phyloP scores from a whole-genome alignment of 2,329 filamentous ascomycete genomes.

The Plectosphaerella plurivora region DNA sequence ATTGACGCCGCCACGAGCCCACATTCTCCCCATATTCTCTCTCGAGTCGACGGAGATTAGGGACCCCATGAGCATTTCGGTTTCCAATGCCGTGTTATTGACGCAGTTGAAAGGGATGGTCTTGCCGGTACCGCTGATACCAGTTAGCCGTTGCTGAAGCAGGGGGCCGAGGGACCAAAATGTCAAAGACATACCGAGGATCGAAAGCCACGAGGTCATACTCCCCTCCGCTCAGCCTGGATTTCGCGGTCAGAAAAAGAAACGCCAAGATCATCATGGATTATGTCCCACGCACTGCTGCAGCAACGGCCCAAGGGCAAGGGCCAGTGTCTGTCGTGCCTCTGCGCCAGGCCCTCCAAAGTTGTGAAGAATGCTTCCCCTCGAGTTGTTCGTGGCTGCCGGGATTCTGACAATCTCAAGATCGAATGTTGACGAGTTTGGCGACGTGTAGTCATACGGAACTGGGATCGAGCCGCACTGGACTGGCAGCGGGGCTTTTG shows the following conservation, averaged over 20 bases:
- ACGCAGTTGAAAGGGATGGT: constrained; percentile 21
- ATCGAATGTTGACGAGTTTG: constrained; percentile 6
- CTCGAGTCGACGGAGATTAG: neutral
- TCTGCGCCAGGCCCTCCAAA: constrained; percentile 20
- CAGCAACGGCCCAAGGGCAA: neutral
- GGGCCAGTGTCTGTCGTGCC: neutral
- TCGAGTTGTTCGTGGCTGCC: constrained; percentile 12
- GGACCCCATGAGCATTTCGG: neutral
- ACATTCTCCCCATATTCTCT: constrained; percentile 13
- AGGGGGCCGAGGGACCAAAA: neutral
- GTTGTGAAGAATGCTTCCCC: constrained; percentile 24
- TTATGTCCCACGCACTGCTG: neutral
- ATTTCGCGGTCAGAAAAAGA: neutral
- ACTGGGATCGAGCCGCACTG: constrained; percentile 11
- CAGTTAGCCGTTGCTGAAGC: neutral
- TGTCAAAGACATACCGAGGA: constrained; percentile 15
- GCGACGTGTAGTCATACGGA: constrained; percentile 12
- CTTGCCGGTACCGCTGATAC: constrained; percentile 17
- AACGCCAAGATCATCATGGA: neutral
- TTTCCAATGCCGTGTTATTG: neutral
- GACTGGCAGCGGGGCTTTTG: neutral
- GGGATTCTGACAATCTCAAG: constrained; percentile 8
- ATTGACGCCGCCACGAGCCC: constrained; percentile 15
- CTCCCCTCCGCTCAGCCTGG: constrained; percentile 16
- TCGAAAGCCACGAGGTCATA: constrained; percentile 21